Base-by-base conservation (phyloP, 1,139 yeast genomes). In the Pneumocystis murina region DNA sequence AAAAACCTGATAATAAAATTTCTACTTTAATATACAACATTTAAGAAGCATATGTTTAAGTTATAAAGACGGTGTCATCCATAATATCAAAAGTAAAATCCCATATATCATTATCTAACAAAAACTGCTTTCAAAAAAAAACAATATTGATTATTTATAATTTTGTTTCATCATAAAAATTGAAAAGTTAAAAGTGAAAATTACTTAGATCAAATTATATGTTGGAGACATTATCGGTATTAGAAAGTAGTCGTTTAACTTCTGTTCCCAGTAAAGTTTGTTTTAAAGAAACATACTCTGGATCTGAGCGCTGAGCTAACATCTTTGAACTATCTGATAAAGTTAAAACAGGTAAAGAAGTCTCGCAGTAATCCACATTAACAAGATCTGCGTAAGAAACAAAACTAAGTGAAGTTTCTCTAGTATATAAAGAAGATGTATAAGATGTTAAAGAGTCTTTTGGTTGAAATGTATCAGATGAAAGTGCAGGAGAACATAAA, bases 371-470 rank as follows among this genome's bases (percentile, higher is more conserved):
- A 41, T 63, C 65, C 14, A 63, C 62, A 17, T 60, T 62, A 8
- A 63, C 57, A 35, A 63, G 62, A 24, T 63, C 65, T 3, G 63
- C 64, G 38, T 63, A 63, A 38, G 63, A 60, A 39, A 63, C 65
- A 43, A 63, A 63, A 43, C 63, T 62, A n/a, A 63, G 62, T 36
- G 63, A 59, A n/a, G 61, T 59, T 14, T 61, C 64, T 30, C 54
- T 59, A 54, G 62, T 62, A 28, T 40, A 59, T 12, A 43, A 24
- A 48, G 54, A 41, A 17, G 55, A 48, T 14, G 55, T 24, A 24
- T 24, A 48, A 24, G 55, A 48, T 48, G 16, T 30, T 14, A 28
- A 36, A 14, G 57, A 43, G 14, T 39, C 61, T 14, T 57, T 59
- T 24, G 36, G 57, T n/a, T 28, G 35, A 7, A 59, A 59, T 10